Conservation (phyloP, 1,284 basidiomycete species). For the Ustilago xerochloae region DNA sequence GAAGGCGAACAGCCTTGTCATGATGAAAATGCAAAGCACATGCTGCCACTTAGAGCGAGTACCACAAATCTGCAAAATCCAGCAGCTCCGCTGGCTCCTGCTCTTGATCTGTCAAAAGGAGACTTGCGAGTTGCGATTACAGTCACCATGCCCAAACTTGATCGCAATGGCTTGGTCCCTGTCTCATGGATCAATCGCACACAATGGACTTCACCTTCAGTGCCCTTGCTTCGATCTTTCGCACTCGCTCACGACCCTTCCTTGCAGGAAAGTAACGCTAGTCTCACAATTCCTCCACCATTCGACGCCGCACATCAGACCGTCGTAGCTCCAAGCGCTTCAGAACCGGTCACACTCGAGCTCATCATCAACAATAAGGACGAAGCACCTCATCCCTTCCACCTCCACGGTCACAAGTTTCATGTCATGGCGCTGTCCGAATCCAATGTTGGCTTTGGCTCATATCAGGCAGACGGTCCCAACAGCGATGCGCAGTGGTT, state of each 20-base stretch:
- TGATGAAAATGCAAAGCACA: slow-evolving; percentile 22
- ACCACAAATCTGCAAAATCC: too few relatives aligned
- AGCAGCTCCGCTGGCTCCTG: background rate
- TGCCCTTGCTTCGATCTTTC: too few relatives aligned
- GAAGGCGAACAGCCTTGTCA: slow-evolving; percentile 22
- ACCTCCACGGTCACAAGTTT: slow-evolving; percentile 70
- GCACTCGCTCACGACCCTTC: too few relatives aligned
- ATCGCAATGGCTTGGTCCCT: background rate
- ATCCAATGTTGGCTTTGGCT: background rate
- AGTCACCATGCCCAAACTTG: background rate
- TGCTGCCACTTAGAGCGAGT: slow-evolving; percentile 26
- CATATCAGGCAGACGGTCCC: background rate
- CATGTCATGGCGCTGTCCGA: slow-evolving; percentile 67
- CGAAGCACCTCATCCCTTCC: slow-evolving; percentile 71
- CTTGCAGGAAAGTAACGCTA: too few relatives aligned
- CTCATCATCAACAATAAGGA: slow-evolving; percentile 64
- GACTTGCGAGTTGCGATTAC: background rate
- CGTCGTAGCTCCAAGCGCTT: too few relatives aligned
- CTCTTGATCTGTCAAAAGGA: background rate
- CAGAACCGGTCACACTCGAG: slow-evolving; percentile 53
- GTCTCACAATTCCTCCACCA: too few relatives aligned
- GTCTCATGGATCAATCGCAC: background rate
- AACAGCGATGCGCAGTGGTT: background rate
- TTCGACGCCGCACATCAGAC: too few relatives aligned
- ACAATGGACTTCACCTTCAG: background rate